Evolutionary conservation across 305 asterid genomes (phyloP).

Genomic region (Solanum chacoense): DNA sequence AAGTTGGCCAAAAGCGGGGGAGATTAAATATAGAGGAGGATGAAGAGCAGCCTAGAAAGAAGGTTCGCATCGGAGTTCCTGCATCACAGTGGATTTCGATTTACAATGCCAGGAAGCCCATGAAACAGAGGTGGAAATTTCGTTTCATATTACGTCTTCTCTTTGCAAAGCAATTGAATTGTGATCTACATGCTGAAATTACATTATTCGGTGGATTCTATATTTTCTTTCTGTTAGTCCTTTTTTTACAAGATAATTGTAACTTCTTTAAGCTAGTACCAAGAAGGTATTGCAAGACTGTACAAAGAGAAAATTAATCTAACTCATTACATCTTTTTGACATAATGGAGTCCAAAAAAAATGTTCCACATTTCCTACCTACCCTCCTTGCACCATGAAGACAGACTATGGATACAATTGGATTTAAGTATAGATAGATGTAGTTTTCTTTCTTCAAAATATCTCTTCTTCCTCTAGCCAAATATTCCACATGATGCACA

Average conservation of each 20-base stretch:
- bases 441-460: neutral
- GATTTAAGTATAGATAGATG: neutral
- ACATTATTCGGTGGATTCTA: neutral
- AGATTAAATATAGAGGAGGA: constrained; percentile 7
- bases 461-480: neutral
- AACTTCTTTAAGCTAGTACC: neutral
- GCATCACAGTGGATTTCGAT: constrained; percentile 15
- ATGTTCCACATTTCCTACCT: neutral
- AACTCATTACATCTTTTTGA: neutral
- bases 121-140: constrained; percentile 15
- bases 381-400: neutral
- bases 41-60: constrained; percentile 16
- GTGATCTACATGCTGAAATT: neutral
- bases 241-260: neutral
- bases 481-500: neutral
- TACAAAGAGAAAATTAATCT: neutral
- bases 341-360: neutral
- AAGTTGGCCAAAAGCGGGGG: constrained; percentile 12
- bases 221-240: neutral
- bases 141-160: neutral
- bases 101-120: constrained; percentile 15
- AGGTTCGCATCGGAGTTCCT: constrained; percentile 12
- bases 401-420: neutral
- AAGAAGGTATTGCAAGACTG: neutral
- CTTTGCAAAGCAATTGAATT: neutral